phyloP scores from a whole-genome alignment of 345 rosid genomes.

The Camelina laxa region DNA sequence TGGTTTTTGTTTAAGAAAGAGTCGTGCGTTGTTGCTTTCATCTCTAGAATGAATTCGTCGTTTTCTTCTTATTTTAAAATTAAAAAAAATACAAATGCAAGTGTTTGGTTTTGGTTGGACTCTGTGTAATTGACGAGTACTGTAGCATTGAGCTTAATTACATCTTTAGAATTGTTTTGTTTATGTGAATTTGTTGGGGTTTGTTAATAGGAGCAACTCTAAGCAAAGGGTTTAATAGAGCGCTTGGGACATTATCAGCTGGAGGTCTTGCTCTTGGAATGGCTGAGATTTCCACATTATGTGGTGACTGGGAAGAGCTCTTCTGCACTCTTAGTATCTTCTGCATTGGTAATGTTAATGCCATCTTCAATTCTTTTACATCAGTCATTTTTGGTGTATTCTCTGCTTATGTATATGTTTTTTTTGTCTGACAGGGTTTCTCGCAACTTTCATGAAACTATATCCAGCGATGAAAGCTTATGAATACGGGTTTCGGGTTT shows the following conservation, averaged over 20 bases:
- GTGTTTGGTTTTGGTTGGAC: neutral
- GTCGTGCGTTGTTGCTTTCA: neutral
- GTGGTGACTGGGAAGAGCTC: slow-evolving; percentile 77
- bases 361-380: neutral
- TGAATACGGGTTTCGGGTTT: slow-evolving; percentile 91
- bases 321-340: slow-evolving; percentile 77
- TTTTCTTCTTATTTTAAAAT: neutral
- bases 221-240: slow-evolving; percentile 92
- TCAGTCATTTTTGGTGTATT: neutral
- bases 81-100: neutral
- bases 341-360: slow-evolving; percentile 51
- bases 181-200: slow-evolving; percentile 13
- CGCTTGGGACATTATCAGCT: slow-evolving; percentile 88
- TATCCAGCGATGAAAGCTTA: slow-evolving; percentile 90
- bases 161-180: neutral
- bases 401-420: slow-evolving; percentile 16
- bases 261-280: slow-evolving; percentile 89
- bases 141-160: neutral
- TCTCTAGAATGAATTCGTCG: neutral
- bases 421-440: slow-evolving; percentile 53
- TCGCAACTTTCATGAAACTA: slow-evolving; percentile 70
- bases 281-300: slow-evolving; percentile 72
- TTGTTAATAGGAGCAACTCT: slow-evolving; percentile 77
- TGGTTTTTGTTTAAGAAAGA: neutral
- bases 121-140: neutral